Evolutionary conservation across 345 rosid genomes (phyloP).

Genomic region (Salix caprea): DNA sequence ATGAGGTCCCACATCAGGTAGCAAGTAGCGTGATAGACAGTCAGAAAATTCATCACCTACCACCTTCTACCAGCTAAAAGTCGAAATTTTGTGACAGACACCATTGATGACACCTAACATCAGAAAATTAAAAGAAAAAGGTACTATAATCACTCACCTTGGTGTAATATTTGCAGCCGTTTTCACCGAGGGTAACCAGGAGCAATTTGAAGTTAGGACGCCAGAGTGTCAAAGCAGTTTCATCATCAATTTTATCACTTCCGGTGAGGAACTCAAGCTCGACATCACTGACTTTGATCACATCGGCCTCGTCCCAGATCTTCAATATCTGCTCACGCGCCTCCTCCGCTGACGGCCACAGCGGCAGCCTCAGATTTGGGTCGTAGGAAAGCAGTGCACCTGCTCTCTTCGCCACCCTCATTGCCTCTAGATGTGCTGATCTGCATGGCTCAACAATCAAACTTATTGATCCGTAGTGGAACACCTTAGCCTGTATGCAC

Average conservation of each 20-base stretch:
- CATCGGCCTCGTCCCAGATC: constrained; percentile 96
- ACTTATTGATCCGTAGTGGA: constrained; percentile 96
- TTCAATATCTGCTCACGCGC: constrained; percentile 83
- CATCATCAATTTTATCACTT: constrained; percentile 68
- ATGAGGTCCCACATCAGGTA: background rate
- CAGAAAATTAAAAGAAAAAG: background rate
- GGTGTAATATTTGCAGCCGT: constrained; percentile 92
- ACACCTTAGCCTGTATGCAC: constrained; percentile 59
- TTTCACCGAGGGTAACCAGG: constrained; percentile 85
- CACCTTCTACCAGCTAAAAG: constrained; percentile 2
- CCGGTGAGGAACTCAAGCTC: constrained; percentile 96
- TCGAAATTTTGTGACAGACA: background rate
- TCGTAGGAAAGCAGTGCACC: constrained; percentile 94
- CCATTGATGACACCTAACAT: background rate
- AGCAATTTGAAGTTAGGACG: constrained; percentile 76
- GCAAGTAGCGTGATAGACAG: background rate
- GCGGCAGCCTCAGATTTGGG: constrained; percentile 85
- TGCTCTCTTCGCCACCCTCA: constrained; percentile 81
- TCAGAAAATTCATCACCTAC: constrained; percentile 2
- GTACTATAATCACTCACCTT: constrained; percentile 42
- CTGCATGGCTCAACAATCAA: constrained; percentile 98
- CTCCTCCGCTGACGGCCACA: constrained; percentile 88
- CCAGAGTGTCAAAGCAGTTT: constrained; percentile 80
- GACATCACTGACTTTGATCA: constrained; percentile 88
- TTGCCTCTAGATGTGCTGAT: constrained; percentile 87